Conservation (phyloP, 2,329 filamentous ascomycete species). For the Cercospora sojina region DNA sequence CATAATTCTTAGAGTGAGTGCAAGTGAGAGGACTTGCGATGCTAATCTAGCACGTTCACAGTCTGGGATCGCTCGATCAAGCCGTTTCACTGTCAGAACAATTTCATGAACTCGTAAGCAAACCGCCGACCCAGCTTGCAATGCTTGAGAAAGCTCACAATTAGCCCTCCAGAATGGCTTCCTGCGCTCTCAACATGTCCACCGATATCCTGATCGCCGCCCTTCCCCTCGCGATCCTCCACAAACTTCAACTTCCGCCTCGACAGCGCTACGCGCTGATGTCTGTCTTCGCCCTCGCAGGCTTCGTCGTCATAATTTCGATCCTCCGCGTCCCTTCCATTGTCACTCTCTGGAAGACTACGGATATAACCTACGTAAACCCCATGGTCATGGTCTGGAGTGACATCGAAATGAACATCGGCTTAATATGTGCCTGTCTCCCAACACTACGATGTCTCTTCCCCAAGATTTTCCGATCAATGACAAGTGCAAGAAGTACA, state of each 20-base stretch:
- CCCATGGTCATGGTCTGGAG: conserved; percentile 38
- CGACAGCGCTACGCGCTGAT: conserved; percentile 37
- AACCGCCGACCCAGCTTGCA: neutral
- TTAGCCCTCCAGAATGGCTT: conserved; percentile 31
- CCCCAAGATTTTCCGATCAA: conserved; percentile 24
- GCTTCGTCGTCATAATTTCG: conserved; percentile 36
- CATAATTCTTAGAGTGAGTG: neutral
- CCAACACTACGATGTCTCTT: conserved; percentile 40
- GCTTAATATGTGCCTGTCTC: conserved; percentile 40
- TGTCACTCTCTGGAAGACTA: conserved; percentile 26
- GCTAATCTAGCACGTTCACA: conserved; percentile 18
- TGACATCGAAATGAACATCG: conserved; percentile 38
- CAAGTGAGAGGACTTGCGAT: conserved; percentile 34
- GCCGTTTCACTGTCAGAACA: conserved; percentile 12
- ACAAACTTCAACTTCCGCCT: conserved; percentile 35
- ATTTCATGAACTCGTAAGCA: conserved; percentile 20
- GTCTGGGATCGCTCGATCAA: conserved; percentile 17
- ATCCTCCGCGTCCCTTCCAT: conserved; percentile 36
- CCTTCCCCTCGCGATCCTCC: conserved; percentile 38
- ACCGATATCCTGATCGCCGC: conserved; percentile 39
- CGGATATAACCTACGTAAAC: conserved; percentile 34
- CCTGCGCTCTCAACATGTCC: conserved; percentile 39
- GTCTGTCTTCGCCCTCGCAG: conserved; percentile 38
- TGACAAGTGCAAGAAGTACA: neutral
- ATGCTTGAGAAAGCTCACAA: no score